These are phyloP conservation scores for Amanita rimosa DNA, from an alignment of 768 basidiomycete genomes.

Conservation along the genomic window DNA sequence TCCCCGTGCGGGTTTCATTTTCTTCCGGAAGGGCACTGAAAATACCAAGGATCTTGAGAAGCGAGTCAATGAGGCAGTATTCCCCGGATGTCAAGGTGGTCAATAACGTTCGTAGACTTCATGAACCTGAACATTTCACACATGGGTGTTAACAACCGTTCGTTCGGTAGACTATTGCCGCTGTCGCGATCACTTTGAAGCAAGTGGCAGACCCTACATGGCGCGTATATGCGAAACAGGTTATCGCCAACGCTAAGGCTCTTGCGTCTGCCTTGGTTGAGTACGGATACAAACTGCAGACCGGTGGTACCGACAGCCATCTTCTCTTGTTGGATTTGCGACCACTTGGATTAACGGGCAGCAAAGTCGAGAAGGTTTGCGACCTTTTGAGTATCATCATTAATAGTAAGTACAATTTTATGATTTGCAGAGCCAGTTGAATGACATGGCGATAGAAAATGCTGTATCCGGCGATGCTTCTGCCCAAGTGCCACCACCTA, in stretches of 20 bases:
- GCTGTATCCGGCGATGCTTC: slow-evolving; percentile 95
- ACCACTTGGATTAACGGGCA: slow-evolving; percentile 91
- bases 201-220: slow-evolving; percentile 87
- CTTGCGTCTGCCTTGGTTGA: slow-evolving; percentile 61
- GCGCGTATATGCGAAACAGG: slow-evolving; percentile 89
- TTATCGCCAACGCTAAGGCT: slow-evolving; percentile 77
- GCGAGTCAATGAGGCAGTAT: slow-evolving; percentile 95
- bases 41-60: slow-evolving; percentile 83
- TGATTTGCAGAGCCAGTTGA: neutral
- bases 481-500: too few species aligned
- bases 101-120: slow-evolving; percentile 68
- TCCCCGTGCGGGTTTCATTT: slow-evolving; percentile 94
- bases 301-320: slow-evolving; percentile 94
- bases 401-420: slow-evolving; percentile 54
- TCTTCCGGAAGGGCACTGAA: slow-evolving; percentile 91
- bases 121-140: neutral
- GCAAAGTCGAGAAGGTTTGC: slow-evolving; percentile 97
- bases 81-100: slow-evolving; percentile 99
- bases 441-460: slow-evolving; percentile 55
- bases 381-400: slow-evolving; percentile 95
- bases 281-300: slow-evolving; percentile 93
- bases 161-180: slow-evolving; percentile 82
- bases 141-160: neutral
- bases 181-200: slow-evolving; percentile 82
- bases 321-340: slow-evolving; percentile 96